phyloP scores from a whole-genome alignment of 1,284 basidiomycete species.

The Sanghuangporus weigelae region DNA sequence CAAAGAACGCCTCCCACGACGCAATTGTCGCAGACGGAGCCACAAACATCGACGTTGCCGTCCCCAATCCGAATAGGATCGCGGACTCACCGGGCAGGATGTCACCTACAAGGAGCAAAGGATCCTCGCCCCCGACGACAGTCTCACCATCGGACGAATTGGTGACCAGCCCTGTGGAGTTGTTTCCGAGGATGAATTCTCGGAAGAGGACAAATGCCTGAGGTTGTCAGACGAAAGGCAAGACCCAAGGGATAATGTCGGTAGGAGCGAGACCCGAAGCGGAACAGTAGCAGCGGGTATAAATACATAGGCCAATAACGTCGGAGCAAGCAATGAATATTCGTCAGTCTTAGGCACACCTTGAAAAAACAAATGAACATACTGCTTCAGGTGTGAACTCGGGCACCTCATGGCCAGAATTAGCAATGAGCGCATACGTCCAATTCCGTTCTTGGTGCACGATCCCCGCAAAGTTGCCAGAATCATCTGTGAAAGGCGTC shows the following conservation, averaged over 20 bases:
- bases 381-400: constrained; percentile 46
- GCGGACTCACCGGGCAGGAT: constrained; percentile 45
- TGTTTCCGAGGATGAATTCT: constrained; percentile 54
- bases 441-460: constrained; percentile 68
- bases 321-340: background rate
- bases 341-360: background rate
- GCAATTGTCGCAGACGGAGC: constrained; percentile 49
- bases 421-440: constrained; percentile 55
- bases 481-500: constrained; percentile 59
- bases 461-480: constrained; percentile 56
- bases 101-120: constrained; percentile 35
- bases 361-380: constrained; percentile 22
- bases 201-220: constrained; percentile 52
- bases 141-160: constrained; percentile 21
- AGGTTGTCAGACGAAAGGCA: background rate
- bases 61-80: constrained; percentile 47
- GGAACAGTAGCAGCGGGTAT: background rate
- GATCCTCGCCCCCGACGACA: constrained; percentile 54
- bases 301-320: background rate
- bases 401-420: constrained; percentile 56
- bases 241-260: background rate
- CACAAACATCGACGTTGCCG: constrained; percentile 44
- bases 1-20: constrained; percentile 44
- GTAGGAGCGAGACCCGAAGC: background rate
- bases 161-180: constrained; percentile 45